A percentile compares a stretch with the other conserved stretches of the same genome.
Conservation (phyloP, 2,329 filamentous ascomycete species). For the Stylonectria norvegica region DNA sequence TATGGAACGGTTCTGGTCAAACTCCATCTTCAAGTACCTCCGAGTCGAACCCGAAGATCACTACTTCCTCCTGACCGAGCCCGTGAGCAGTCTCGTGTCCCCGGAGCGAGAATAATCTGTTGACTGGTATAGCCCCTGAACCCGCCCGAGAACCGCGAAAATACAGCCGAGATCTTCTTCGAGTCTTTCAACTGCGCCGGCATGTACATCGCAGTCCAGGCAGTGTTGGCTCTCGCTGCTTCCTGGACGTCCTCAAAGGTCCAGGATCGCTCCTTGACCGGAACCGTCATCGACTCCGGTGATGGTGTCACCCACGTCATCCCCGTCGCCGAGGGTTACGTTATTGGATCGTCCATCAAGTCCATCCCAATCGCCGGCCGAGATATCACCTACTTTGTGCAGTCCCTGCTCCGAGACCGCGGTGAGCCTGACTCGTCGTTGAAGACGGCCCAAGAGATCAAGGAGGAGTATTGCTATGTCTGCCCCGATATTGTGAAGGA, state of each 20-base stretch:
- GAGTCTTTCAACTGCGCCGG: conserved; percentile 99
- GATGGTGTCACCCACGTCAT: conserved; percentile 99
- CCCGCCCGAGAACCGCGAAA: conserved; percentile 97
- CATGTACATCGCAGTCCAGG: conserved; percentile 97
- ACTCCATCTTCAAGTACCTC: conserved; percentile 99
- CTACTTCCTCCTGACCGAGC: conserved; percentile 96
- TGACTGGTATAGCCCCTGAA: conserved; percentile 71
- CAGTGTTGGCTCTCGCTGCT: conserved; percentile 90
- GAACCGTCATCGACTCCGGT: conserved; percentile 97
- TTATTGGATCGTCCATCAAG: conserved; percentile 98
- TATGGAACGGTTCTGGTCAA: conserved; percentile 99
- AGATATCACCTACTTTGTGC: conserved; percentile 98
- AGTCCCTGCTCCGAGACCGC: conserved; percentile 90
- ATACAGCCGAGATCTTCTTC: conserved; percentile 99
- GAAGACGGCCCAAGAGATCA: conserved; percentile 97
- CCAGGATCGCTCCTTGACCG: conserved; percentile 89
- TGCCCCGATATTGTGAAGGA: conserved; percentile 99
- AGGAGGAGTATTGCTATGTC: conserved; percentile 98
- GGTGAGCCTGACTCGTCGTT: conserved; percentile 95
- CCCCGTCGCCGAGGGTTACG: conserved; percentile 95
- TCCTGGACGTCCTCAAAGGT: conserved; percentile 99
- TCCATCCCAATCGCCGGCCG: conserved; percentile 96
- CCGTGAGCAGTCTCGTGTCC: conserved; percentile 55
- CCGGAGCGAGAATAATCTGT: conserved; percentile 10
- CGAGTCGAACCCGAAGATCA: conserved; percentile 98